Percentiles rank a stretch among this genome's conserved stretches.
Evolutionary conservation across 2,329 filamentous ascomycete genomes (phyloP).

Genomic region (Lecanicillium sp.): DNA sequence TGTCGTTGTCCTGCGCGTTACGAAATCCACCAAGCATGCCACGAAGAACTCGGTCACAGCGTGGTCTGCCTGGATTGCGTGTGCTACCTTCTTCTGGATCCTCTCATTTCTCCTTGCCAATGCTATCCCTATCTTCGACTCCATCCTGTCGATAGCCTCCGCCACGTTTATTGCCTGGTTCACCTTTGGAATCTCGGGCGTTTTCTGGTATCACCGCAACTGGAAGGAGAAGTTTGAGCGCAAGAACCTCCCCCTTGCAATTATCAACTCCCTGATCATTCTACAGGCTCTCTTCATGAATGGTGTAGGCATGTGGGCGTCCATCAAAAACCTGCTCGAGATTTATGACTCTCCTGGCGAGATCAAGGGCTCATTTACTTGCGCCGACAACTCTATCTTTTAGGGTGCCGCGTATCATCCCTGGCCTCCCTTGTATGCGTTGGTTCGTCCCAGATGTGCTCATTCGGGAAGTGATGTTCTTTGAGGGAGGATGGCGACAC

Average conservation of each 20-base stretch:
- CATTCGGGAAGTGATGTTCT: too few relatives aligned
- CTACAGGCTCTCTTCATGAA: slow-evolving; percentile 26
- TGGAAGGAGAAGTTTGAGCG: slow-evolving; percentile 21
- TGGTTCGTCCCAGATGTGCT: too few relatives aligned
- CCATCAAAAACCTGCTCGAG: slow-evolving; percentile 22
- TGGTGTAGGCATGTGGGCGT: slow-evolving; percentile 25
- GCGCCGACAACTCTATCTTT: slow-evolving; percentile 26
- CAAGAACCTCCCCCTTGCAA: slow-evolving; percentile 20
- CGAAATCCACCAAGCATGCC: slow-evolving; percentile 23
- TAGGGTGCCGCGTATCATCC: slow-evolving; percentile 6
- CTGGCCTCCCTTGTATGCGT: background rate
- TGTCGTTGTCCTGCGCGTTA: slow-evolving; percentile 23
- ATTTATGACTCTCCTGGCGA: slow-evolving; percentile 19
- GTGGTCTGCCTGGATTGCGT: slow-evolving; percentile 26
- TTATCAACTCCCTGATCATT: slow-evolving; percentile 22
- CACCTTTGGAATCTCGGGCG: slow-evolving; percentile 26
- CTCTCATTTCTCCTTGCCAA: slow-evolving; percentile 26
- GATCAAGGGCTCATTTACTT: slow-evolving; percentile 24
- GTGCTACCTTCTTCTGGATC: slow-evolving; percentile 25
- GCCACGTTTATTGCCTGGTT: slow-evolving; percentile 29
- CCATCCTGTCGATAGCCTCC: slow-evolving; percentile 27
- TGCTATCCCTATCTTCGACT: slow-evolving; percentile 29
- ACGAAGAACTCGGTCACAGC: slow-evolving; percentile 23
- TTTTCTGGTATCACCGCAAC: slow-evolving; percentile 29
- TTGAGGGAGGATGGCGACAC: too few relatives aligned